A percentile compares a stretch with the other conserved stretches of the same genome.
phyloP scores from a whole-genome alignment of 2,329 filamentous ascomycete genomes.

The Paraconiothyrium brasiliense region DNA sequence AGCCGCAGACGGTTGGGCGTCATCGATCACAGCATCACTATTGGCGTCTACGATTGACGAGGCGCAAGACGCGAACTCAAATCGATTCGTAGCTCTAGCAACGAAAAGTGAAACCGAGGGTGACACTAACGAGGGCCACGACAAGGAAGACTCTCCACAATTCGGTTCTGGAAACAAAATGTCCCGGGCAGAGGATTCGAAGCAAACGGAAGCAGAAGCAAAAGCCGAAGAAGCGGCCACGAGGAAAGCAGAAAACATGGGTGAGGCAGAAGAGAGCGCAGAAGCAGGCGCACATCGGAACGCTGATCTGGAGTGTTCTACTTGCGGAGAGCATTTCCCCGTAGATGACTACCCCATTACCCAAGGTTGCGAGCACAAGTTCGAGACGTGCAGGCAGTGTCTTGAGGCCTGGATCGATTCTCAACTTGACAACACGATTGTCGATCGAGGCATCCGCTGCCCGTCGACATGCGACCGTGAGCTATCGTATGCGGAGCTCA shows the following conservation, averaged over 20 bases:
- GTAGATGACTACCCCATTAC: slow-evolving; percentile 1
- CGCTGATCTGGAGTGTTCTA: background rate
- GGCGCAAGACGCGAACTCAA: too few relatives aligned
- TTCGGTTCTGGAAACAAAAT: too few relatives aligned
- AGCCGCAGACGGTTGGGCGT: too few relatives aligned
- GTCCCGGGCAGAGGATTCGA: too few relatives aligned
- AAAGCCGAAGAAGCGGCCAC: background rate
- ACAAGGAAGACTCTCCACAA: too few relatives aligned
- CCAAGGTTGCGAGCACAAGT: slow-evolving; percentile 35
- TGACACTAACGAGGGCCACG: too few relatives aligned
- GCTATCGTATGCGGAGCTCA: slow-evolving; percentile 56
- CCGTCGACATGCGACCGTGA: slow-evolving; percentile 53
- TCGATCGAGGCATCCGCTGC: slow-evolving; percentile 60
- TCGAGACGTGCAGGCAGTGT: slow-evolving; percentile 42
- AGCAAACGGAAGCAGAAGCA: background rate
- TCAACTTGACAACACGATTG: slow-evolving; percentile 44
- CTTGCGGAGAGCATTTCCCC: background rate
- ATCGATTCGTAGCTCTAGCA: too few relatives aligned
- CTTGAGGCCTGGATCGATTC: slow-evolving; percentile 44
- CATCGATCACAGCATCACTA: too few relatives aligned
- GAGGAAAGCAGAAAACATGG: background rate
- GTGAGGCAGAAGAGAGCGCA: background rate
- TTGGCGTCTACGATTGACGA: too few relatives aligned
- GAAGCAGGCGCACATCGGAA: background rate
- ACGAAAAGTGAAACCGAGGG: too few relatives aligned